Evolutionary conservation across 169 alveolate species (phyloP).

Genomic region (Cryptosporidium canis): DNA sequence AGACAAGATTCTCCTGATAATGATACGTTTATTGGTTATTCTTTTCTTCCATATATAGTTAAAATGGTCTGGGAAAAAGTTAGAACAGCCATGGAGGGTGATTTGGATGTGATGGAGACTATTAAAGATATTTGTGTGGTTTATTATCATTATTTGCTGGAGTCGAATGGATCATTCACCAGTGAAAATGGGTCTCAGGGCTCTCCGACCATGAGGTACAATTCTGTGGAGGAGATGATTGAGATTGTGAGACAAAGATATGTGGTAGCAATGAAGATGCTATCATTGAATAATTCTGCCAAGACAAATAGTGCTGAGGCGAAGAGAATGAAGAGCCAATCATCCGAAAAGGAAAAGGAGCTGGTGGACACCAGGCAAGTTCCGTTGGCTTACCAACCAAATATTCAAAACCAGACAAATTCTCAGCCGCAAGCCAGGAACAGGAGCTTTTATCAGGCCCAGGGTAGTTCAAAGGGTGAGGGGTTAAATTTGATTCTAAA

Average conservation of each 20-base stretch:
- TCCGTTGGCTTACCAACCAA: background rate
- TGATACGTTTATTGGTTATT: background rate
- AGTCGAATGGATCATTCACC: slow-evolving; percentile 30
- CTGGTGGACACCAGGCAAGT: background rate
- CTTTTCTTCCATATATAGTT: slow-evolving; percentile 40
- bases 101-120: slow-evolving; percentile 26
- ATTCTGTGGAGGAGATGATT: slow-evolving; percentile 57
- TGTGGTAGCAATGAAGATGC: slow-evolving; percentile 67
- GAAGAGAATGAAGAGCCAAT: background rate
- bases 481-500: background rate
- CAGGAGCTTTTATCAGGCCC: background rate
- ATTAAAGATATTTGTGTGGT: slow-evolving; percentile 68
- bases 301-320: slow-evolving; percentile 14
- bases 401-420: background rate
- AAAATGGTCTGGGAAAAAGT: slow-evolving; percentile 46
- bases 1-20: background rate
- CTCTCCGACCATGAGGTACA: background rate
- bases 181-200: background rate
- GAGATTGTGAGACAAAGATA: slow-evolving; percentile 65
- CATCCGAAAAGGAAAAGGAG: background rate
- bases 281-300: slow-evolving; percentile 51
- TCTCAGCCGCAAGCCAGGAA: background rate
- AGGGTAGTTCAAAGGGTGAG: background rate
- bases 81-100: slow-evolving; percentile 27
- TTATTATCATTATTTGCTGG: slow-evolving; percentile 60